These are phyloP conservation scores for Cyberlindnera maclurae DNA, from an alignment of 805 yeast species.

Conservation along the genomic window DNA sequence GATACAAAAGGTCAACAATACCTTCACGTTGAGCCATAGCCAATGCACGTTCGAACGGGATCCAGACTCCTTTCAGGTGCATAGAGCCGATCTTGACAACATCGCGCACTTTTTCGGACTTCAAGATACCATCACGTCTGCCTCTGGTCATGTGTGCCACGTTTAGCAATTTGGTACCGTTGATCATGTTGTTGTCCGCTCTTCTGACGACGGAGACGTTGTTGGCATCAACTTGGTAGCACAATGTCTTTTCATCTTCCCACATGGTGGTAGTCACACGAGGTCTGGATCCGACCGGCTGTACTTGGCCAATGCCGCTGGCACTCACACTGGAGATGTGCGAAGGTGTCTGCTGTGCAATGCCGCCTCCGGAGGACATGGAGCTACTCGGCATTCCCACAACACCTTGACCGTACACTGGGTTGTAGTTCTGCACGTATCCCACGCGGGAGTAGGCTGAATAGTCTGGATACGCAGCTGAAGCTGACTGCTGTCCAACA, in stretches of 20 bases:
- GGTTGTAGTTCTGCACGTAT: constrained; percentile 20
- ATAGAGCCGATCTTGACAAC: constrained; percentile 83
- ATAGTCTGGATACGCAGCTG: constrained; percentile 16
- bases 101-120: constrained; percentile 68
- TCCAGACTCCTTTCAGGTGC: constrained; percentile 89
- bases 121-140: constrained; percentile 75
- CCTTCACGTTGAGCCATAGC: constrained; percentile 79
- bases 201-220: constrained; percentile 76
- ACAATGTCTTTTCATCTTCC: constrained; percentile 82
- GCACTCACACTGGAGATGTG: constrained; percentile 7
- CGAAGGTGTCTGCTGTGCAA: constrained; percentile 8
- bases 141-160: constrained; percentile 88
- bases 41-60: constrained; percentile 76
- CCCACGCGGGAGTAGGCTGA: constrained; percentile 19
- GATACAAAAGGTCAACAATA: constrained; percentile 57
- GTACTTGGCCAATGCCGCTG: constrained; percentile 23
- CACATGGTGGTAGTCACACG: constrained; percentile 80
- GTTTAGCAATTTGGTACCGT: constrained; percentile 76
- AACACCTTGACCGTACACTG: constrained; percentile 17
- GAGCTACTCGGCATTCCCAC: not conserved
- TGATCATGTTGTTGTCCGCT: constrained; percentile 80
- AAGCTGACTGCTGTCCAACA: constrained; percentile 3
- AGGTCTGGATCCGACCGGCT: constrained; percentile 35
- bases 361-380: constrained; percentile 2
- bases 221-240: constrained; percentile 80